These are phyloP conservation scores for Spencermartinsiella europaea DNA, from an alignment of 805 yeast species.

Conservation along the genomic window DNA sequence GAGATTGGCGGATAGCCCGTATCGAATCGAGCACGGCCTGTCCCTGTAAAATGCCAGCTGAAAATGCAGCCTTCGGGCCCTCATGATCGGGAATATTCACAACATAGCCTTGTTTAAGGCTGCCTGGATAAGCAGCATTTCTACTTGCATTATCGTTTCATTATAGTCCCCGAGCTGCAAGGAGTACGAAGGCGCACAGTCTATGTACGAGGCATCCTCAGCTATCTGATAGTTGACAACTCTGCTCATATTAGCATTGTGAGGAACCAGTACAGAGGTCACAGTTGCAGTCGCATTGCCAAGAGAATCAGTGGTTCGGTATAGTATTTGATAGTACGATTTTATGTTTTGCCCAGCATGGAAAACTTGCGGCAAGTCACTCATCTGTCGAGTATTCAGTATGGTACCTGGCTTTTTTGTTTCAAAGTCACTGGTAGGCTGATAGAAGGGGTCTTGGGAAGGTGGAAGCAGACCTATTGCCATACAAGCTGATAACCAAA, in stretches of 20 bases:
- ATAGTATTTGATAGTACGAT: slow-evolving; percentile 17
- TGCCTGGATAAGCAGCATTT: too few relatives aligned
- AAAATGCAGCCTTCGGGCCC: slow-evolving; percentile 15
- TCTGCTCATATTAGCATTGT: slow-evolving; percentile 10
- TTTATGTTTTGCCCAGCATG: too few relatives aligned
- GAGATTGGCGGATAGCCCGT: slow-evolving; percentile 21
- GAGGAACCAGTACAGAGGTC: slow-evolving; percentile 17
- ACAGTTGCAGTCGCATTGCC: slow-evolving; percentile 14
- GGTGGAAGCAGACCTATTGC: slow-evolving; percentile 1
- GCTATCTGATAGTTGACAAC: slow-evolving; percentile 23
- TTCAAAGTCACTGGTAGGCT: slow-evolving; percentile 18
- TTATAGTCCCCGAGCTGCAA: too few relatives aligned
- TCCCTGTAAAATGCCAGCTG: slow-evolving; percentile 22
- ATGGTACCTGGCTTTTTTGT: slow-evolving; percentile 1
- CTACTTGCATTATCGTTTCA: too few relatives aligned
- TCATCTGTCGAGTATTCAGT: not conserved
- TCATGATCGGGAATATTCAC: slow-evolving; percentile 15
- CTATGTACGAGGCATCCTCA: slow-evolving; percentile 22
- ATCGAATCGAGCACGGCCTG: slow-evolving; percentile 27
- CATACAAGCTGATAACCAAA: not conserved
- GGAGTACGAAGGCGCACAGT: slow-evolving; percentile 27
- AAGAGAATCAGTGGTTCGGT: slow-evolving; percentile 11
- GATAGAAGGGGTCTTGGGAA: slow-evolving; percentile 22
- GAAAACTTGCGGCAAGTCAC: too few relatives aligned
- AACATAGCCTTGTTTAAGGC: not conserved